phyloP scores from a whole-genome alignment of 305 asterid genomes.

The Solanum hybrid region DNA sequence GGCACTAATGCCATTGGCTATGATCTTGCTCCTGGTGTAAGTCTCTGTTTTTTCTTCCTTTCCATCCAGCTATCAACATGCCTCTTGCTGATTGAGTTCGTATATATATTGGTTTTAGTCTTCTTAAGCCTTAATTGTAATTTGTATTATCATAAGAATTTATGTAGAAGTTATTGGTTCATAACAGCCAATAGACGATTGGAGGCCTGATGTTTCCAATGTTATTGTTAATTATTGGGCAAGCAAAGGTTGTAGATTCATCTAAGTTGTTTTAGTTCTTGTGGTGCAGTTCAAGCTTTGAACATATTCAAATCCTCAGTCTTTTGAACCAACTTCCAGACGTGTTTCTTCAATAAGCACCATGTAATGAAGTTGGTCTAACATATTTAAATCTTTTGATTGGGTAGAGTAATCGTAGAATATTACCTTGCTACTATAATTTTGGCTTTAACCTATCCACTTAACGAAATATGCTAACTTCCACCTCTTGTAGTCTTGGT shows the following conservation, averaged over 20 bases:
- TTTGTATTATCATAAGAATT: not conserved
- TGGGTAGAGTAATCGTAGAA: not conserved
- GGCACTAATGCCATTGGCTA: slow-evolving; percentile 94
- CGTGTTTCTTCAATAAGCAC: not conserved
- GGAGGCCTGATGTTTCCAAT: not conserved
- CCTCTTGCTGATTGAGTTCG: not conserved
- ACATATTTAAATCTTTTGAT: not conserved
- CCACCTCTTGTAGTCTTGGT: not conserved
- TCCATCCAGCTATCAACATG: not conserved
- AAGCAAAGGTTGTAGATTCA: not conserved
- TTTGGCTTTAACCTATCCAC: not conserved
- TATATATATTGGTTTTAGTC: too few species aligned
- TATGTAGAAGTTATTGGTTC: not conserved
- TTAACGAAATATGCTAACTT: not conserved
- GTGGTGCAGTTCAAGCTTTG: not conserved
- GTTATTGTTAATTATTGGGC: not conserved
- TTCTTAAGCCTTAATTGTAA: not conserved
- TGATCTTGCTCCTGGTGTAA: slow-evolving; percentile 83
- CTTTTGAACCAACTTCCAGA: not conserved
- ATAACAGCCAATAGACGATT: not conserved
- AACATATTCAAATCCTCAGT: not conserved
- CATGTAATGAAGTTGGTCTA: not conserved
- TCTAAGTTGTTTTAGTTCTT: not conserved
- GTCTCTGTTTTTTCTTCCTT: slow-evolving; percentile 11
- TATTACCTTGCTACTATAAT: not conserved